phyloP scores from a whole-genome alignment of 768 basidiomycete species.

The Suillus tomentosus region DNA sequence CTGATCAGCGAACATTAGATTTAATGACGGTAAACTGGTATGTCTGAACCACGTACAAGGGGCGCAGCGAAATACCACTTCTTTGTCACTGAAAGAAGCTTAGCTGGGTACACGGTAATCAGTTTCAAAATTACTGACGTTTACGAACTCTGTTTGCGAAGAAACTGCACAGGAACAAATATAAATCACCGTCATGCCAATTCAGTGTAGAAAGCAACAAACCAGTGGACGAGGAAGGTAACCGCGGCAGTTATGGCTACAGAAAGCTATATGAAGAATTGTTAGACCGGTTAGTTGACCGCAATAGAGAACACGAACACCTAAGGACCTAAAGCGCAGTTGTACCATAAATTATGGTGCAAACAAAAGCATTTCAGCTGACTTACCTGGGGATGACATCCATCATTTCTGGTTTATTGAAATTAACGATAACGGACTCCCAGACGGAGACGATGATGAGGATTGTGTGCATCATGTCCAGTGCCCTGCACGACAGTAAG shows the following conservation, averaged over 20 bases:
- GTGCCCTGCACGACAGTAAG: slow-evolving; percentile 13
- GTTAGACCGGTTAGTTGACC: neutral
- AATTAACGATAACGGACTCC: slow-evolving; percentile 30
- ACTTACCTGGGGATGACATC: slow-evolving; percentile 34
- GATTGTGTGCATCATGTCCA: slow-evolving; percentile 32
- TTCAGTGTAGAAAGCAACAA: neutral
- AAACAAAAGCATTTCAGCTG: rapidly evolving
- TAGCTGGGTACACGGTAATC: neutral
- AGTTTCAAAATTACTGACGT: slow-evolving; percentile 22
- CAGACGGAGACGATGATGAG: slow-evolving; percentile 30
- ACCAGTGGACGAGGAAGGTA: slow-evolving; percentile 39
- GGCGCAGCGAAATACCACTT: slow-evolving; percentile 34
- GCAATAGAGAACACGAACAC: slow-evolving; percentile 16
- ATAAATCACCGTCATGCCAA: neutral
- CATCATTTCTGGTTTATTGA: slow-evolving; percentile 26
- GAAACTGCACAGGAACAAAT: slow-evolving; percentile 21
- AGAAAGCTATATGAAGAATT: slow-evolving; percentile 24
- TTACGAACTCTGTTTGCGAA: slow-evolving; percentile 37
- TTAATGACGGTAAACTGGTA: neutral
- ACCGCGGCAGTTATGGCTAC: slow-evolving; percentile 33
- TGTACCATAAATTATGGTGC: neutral
- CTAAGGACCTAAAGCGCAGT: slow-evolving; percentile 23
- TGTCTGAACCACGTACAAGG: slow-evolving; percentile 20
- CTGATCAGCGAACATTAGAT: slow-evolving; percentile 9
- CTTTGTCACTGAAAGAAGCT: slow-evolving; percentile 29